Evolutionary conservation across 371 early-diverging fungal genomes (phyloP), one percentile per base, ranked within the genome.

Genomic region (Syncephalastrum monosporum): DNA sequence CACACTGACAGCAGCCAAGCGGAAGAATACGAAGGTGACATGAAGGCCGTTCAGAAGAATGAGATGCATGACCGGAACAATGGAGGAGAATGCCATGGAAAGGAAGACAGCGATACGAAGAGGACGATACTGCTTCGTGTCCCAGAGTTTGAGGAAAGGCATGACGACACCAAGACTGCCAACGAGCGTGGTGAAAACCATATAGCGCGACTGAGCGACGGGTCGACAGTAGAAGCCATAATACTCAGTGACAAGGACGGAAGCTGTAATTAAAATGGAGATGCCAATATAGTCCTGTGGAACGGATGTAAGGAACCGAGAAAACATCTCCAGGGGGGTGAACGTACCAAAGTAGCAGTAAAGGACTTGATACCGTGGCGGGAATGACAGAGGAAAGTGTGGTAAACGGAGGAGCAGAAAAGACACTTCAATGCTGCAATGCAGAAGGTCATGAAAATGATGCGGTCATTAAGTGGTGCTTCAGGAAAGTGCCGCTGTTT

Each of bases 341-440:
- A 16, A 47, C 57, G n/a, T 59, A 51, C 59, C 29, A 89, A 53
- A 6, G 84, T 84, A 17, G 84, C 86, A 14, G 86, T 82, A 47
- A 82, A 84, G 15, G 77, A 69, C 65, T 84, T 84, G 42, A 86
- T 75, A n/a, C 56, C 58, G 19, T 70, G 71, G 27, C 69, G 77
- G 3, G 83, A 81, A 49, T 87, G 89, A 63, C 83, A 85, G 38
- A 81, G 82, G 61, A 84, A 85, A 14, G 85, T 86, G 58, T 88
- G 89, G 60, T 85, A 88, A 38, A 88, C 70, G 14, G 84, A 83
- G 12, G 85, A 85, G 65, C 84, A 87, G 57, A 87, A 80, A 29
- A 88, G 65, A 59, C 87, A 86, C 57, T 82, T 84, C n/a, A 84
- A 61, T 3, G 87, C 84, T 7, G 85, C 82, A 14, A 79, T 52